phyloP scores from a whole-genome alignment of 495 filamentous ascomycete species.

The Pyrenopolyporus hunteri region DNA sequence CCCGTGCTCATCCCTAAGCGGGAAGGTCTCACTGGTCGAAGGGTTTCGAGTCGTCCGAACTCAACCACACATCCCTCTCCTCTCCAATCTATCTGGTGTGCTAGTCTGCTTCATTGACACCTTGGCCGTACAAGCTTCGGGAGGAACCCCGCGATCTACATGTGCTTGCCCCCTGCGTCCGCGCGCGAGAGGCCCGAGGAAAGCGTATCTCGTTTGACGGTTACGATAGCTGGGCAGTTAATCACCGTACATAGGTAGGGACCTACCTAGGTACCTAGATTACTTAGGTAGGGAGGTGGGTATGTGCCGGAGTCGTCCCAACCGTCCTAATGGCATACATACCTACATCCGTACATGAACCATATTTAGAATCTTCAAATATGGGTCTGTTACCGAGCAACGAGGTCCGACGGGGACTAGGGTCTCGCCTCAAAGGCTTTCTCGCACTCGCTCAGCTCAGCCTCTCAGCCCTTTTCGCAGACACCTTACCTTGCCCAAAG shows the following conservation, averaged over 20 bases:
- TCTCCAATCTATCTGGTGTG: conserved; percentile 6
- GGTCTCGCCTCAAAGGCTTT: neutral
- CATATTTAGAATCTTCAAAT: conserved; percentile 23
- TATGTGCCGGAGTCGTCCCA: no score
- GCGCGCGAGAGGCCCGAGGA: neutral
- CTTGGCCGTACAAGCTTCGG: conserved; percentile 2
- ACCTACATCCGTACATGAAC: neutral
- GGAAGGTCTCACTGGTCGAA: conserved; percentile 17
- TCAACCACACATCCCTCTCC: neutral
- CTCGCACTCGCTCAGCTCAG: neutral
- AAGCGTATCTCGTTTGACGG: conserved; percentile 2
- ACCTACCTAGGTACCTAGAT: no score
- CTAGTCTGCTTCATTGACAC: conserved; percentile 16
- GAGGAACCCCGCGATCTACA: conserved; percentile 12
- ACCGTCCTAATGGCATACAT: conserved; percentile 3
- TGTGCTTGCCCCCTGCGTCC: neutral
- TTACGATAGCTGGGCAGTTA: no score
- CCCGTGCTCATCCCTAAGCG: conserved; percentile 8
- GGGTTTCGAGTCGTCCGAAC: conserved; percentile 2
- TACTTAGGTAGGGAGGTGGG: no score
- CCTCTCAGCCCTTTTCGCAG: conserved; percentile 7
- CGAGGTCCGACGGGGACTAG: neutral
- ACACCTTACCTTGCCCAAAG: neutral
- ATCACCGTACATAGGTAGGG: no score
- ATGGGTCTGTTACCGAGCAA: neutral